Evolutionary conservation across 2,329 filamentous ascomycete genomes (phyloP), one percentile per base, ranked within the genome.

Genomic region (Talaromyces rugulosus): DNA sequence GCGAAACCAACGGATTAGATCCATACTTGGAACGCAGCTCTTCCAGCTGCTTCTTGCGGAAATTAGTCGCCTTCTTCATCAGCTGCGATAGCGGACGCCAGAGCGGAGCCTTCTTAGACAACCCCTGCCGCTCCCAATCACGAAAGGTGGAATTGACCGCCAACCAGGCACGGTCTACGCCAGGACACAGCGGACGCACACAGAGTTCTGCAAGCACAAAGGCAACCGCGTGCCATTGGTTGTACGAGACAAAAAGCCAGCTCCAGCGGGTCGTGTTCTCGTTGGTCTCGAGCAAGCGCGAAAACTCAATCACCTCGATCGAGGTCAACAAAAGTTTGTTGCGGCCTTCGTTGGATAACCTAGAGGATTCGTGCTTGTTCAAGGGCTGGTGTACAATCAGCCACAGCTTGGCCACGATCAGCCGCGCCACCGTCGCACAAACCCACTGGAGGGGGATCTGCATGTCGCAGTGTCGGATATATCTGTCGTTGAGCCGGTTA

Each of bases 331-430:
- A 90, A 1, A 93, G 80, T 62, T 87, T 87, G 64, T 91, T 85
- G 61, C 86, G 85, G 8, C 85, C 85, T 55, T 87, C 87, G 56
- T 84, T 81, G 0, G 85, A 83, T 7, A 89, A 78, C 30, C 80
- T 81, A 8, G 80, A 74, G 30, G 86, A 65, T 42, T 73, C 83
- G 36, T 82, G 81, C 58, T 87, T 84, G 34, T 89, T 85, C 68
- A 89, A 82, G 0, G 90, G 89, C 67, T 94, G 87, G 69, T 94
- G 90, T 2, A 91, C 83, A 63, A 92, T 83, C 40, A 95, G 81
- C 78, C 88, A 91, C 80, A 92, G 86, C 75, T 92, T 94, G 58
- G 87, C 87, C 76, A 92, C 85, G 64, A 93, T 86, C 34, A 94
- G 80, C 9, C 89, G 85, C 3, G 86, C 83, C 28, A 91, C 81